Conservation (phyloP, 176 grass and related monocot genomes). For the Dendrocalamus sinicus region DNA sequence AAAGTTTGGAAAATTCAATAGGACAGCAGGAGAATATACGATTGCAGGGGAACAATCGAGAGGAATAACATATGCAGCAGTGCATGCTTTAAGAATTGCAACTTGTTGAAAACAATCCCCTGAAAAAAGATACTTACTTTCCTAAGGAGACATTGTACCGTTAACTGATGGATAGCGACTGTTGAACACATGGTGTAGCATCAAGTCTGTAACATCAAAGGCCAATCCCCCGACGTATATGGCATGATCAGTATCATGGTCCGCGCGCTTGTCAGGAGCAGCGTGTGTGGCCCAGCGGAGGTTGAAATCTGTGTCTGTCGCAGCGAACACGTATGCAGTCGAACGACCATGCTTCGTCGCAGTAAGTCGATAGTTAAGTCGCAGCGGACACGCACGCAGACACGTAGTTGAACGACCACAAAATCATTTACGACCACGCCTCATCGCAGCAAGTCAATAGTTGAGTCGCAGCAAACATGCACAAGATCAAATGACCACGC, state of each 20-base stretch:
- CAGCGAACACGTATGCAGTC: too few species aligned
- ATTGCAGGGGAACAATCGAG: neutral
- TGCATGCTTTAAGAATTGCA: neutral
- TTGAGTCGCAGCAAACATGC: too few species aligned
- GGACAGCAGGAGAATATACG: neutral
- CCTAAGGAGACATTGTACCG: conserved; percentile 43
- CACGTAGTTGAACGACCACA: too few species aligned
- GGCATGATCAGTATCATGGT: conserved; percentile 48
- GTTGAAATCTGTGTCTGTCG: conserved; percentile 40
- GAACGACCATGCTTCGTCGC: too few species aligned
- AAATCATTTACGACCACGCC: too few species aligned
- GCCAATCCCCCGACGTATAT: conserved; percentile 73
- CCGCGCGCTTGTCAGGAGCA: conserved; percentile 35
- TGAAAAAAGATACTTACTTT: neutral
- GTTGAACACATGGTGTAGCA: conserved; percentile 75
- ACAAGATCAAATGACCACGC: too few species aligned
- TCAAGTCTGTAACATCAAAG: conserved; percentile 69
- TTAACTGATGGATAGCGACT: conserved; percentile 68
- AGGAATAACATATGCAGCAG: neutral
- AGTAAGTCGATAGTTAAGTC: too few species aligned
- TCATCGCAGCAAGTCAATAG: too few species aligned
- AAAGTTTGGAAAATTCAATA: neutral
- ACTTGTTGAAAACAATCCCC: neutral
- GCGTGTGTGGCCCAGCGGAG: conserved; percentile 53
- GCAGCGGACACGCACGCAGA: too few species aligned